Percentiles rank a stretch among this genome's conserved stretches.
phyloP scores from a whole-genome alignment of 2,329 filamentous ascomycete genomes.

The Rugonectria rugulosa region DNA sequence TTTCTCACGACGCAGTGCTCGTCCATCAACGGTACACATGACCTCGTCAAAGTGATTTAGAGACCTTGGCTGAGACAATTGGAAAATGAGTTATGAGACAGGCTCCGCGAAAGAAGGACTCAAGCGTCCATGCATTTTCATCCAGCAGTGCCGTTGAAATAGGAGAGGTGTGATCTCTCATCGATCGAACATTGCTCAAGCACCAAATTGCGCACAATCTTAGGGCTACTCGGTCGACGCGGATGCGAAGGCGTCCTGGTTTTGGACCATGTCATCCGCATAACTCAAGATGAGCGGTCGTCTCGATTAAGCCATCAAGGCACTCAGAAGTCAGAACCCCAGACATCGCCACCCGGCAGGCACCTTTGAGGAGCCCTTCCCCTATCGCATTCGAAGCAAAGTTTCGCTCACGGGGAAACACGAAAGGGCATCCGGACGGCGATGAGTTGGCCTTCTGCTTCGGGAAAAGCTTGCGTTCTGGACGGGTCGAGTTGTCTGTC shows the following conservation, averaged over 20 bases:
- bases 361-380: slow-evolving; percentile 18
- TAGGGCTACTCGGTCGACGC: slow-evolving; percentile 14
- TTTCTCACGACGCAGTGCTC: neutral
- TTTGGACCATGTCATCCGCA: slow-evolving; percentile 13
- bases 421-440: slow-evolving; percentile 29
- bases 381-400: slow-evolving; percentile 26
- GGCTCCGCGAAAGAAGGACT: too few relatives aligned
- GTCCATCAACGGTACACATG: neutral
- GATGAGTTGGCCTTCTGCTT: slow-evolving; percentile 45
- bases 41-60: neutral
- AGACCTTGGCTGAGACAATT: neutral
- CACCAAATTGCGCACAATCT: slow-evolving; percentile 11
- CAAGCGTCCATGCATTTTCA: too few relatives aligned
- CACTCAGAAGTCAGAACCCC: slow-evolving; percentile 20
- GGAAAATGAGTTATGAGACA: too few relatives aligned
- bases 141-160: slow-evolving; percentile 2
- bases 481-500: slow-evolving; percentile 34
- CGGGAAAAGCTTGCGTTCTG: slow-evolving; percentile 41
- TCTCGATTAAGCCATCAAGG: slow-evolving; percentile 21
- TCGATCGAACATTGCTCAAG: slow-evolving; percentile 9
- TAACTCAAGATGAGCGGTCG: slow-evolving; percentile 20
- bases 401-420: slow-evolving; percentile 32
- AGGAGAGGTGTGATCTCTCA: slow-evolving; percentile 1
- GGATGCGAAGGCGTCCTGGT: slow-evolving; percentile 18
- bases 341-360: slow-evolving; percentile 22